Base-by-base conservation (phyloP, 495 filamentous ascomycete species). In the Geopyxis carbonaria region DNA sequence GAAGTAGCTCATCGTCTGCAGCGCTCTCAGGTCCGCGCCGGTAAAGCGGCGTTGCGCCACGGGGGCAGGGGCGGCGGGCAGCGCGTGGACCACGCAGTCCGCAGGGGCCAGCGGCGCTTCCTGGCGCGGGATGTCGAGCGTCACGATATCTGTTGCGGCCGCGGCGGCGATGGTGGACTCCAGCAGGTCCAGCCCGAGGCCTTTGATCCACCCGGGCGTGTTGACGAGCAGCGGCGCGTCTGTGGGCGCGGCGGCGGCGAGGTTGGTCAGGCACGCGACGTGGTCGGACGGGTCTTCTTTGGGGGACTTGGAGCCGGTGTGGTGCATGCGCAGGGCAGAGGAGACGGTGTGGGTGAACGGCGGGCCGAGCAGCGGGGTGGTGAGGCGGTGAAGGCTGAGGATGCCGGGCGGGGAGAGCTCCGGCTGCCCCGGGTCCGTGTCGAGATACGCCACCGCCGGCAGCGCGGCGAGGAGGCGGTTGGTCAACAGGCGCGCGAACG, bases 1-100 rank as follows among this genome's bases (percentile, higher is more conserved):
- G 48, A 81, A 75, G 45, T 79, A 80, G 1, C 73, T 73, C 32
- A 72, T 64, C 8, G 64, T 75, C 41, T 79, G 74, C 69, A 81
- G 73, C 27, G 61, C 56, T 19, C 73, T 63, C 1, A 75, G 50
- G 44, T 80, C 71, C 4, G 65, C 63, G 10, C 70, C 67, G 5
- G 69, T 70, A 24, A 66, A 60, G 16, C 61, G 64, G 3, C 31
- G 8, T 8, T 20, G 23, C 13, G 22, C 29, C 16, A 15, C 21
- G 3, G 37, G 16, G 5, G 34, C 16, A 1, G 47, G 22, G 11
- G 48, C 39, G 30, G 46, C 44, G 2, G 34, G 20, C 9, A 54
- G 30, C 18, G 45, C 37, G 15, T 55, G 46, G 30, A 30, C n/a
- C n/a, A n/a, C 21, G n/a, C n/a, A n/a, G n/a, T n/a, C n/a, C n/a